Percentiles rank a stretch among this genome's conserved stretches.
Conservation (phyloP, 345 rosid genomes). For the Acer yangbiense region DNA sequence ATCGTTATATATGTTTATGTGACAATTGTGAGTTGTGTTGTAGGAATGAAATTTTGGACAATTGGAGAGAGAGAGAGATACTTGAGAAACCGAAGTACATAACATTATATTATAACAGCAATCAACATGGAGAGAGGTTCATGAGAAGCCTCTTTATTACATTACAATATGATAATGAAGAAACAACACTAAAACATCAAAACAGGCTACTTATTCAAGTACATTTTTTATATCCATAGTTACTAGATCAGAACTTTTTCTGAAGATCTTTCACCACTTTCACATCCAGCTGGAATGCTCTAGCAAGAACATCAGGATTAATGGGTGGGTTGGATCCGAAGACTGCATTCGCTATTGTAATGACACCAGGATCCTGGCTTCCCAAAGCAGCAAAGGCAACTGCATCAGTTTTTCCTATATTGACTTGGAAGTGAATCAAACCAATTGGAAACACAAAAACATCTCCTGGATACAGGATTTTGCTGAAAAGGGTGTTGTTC, state of each 20-base stretch:
- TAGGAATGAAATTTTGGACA: too few relatives aligned
- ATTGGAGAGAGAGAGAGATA: too few relatives aligned
- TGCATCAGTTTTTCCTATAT: slow-evolving; percentile 19
- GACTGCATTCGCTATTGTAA: slow-evolving; percentile 29
- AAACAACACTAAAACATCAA: not conserved
- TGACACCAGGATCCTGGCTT: slow-evolving; percentile 35
- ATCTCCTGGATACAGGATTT: slow-evolving; percentile 28
- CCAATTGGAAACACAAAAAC: slow-evolving; percentile 32
- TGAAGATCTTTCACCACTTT: slow-evolving; percentile 20
- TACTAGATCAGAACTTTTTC: not conserved
- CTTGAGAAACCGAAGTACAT: too few relatives aligned
- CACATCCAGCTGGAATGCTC: slow-evolving; percentile 33
- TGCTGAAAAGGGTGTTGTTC: slow-evolving; percentile 22
- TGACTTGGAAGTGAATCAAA: slow-evolving; percentile 38
- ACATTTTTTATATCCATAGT: not conserved
- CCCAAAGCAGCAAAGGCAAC: slow-evolving; percentile 26
- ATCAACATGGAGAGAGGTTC: not conserved
- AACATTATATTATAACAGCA: not conserved
- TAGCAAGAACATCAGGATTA: slow-evolving; percentile 21
- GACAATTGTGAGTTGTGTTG: too few relatives aligned
- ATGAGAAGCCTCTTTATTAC: not conserved
- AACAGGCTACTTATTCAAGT: not conserved
- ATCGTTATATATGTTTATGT: too few relatives aligned
- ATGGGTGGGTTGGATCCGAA: slow-evolving; percentile 30
- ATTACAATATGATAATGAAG: not conserved